Conservation (phyloP, 257 asterid species). For the Mitragyna speciosa region DNA sequence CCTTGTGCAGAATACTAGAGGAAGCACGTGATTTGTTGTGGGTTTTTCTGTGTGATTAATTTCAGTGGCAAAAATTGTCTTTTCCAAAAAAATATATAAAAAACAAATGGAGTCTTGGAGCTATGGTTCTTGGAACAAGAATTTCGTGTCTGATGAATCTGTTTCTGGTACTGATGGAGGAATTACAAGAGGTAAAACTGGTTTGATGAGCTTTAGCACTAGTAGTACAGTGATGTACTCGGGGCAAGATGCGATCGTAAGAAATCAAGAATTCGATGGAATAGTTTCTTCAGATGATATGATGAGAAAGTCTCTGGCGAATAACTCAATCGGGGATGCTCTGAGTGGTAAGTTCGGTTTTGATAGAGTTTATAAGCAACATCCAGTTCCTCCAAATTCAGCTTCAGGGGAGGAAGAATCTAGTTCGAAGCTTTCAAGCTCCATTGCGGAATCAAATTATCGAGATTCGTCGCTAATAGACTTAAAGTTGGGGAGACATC, state of each 20-base stretch:
- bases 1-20: neutral
- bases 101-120: conserved; percentile 38
- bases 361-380: conserved; percentile 6
- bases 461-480: conserved; percentile 38
- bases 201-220: conserved; percentile 7
- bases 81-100: neutral
- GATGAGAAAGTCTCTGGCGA: conserved; percentile 21
- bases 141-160: conserved; percentile 26
- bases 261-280: conserved; percentile 26
- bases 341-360: conserved; percentile 19
- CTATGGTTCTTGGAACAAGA: conserved; percentile 26
- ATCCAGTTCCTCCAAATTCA: conserved; percentile 8
- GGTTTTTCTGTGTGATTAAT: neutral
- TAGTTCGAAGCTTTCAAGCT: conserved; percentile 33
- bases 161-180: conserved; percentile 25
- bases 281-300: conserved; percentile 22
- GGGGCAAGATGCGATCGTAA: conserved; percentile 14
- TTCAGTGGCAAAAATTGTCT: neutral
- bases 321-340: conserved; percentile 30
- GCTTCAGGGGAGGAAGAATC: conserved; percentile 32
- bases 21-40: neutral
- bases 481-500: conserved; percentile 42
- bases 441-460: conserved; percentile 26
- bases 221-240: conserved; percentile 16
- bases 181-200: conserved; percentile 19